Evolutionary conservation across 2,329 filamentous ascomycete species (phyloP).

Genomic region (Neoarthrinium moseri): DNA sequence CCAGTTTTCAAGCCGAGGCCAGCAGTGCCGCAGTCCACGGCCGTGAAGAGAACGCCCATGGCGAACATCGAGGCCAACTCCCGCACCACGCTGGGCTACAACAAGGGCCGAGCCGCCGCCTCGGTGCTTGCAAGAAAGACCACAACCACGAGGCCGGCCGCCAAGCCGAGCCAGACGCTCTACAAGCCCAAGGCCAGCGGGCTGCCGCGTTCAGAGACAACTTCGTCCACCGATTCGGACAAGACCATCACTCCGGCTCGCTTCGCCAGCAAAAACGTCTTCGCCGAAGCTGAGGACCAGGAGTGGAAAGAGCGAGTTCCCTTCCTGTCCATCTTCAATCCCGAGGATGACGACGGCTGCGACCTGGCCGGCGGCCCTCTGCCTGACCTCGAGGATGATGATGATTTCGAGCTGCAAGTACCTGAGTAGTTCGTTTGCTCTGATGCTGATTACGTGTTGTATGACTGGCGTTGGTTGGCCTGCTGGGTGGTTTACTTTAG

Average conservation of each 20-base stretch:
- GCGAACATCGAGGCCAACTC: constrained; percentile 68
- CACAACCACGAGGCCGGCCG: constrained; percentile 18
- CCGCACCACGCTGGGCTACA: constrained; percentile 81
- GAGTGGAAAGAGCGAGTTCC: constrained; percentile 41
- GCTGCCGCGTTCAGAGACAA: constrained; percentile 32
- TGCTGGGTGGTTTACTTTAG: no score
- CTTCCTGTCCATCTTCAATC: constrained; percentile 59
- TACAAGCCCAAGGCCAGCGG: constrained; percentile 15
- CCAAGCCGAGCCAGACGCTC: constrained; percentile 10
- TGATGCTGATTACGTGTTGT: not conserved
- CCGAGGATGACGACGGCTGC: constrained; percentile 38
- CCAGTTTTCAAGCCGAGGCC: constrained; percentile 29
- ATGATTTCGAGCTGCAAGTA: constrained; percentile 56
- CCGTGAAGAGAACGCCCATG: constrained; percentile 46
- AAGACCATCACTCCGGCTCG: constrained; percentile 48
- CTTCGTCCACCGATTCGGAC: constrained; percentile 36
- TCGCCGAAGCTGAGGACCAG: constrained; percentile 27
- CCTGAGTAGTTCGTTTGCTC: constrained; percentile 18
- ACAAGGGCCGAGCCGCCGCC: constrained; percentile 64
- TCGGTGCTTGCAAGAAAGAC: constrained; percentile 42
- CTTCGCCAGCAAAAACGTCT: constrained; percentile 31
- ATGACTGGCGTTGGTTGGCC: no score
- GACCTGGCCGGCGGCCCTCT: constrained; percentile 27
- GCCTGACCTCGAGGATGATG: constrained; percentile 40
- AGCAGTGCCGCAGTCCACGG: constrained; percentile 32